phyloP scores from a whole-genome alignment of 2,329 filamentous ascomycete genomes.

The Elsinoe necatrix region DNA sequence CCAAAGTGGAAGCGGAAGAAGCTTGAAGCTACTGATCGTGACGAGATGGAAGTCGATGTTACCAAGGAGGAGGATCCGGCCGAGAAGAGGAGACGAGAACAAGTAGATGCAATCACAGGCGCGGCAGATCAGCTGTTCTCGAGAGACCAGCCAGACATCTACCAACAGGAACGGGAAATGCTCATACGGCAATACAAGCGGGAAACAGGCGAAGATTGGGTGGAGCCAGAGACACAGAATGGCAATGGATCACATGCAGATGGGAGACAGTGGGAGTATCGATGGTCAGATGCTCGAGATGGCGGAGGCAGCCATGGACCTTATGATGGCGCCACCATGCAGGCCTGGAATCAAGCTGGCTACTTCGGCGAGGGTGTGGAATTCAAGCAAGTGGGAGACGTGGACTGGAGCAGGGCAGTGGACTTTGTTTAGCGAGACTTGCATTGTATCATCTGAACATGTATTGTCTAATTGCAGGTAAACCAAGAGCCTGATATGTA shows the following conservation, averaged over 20 bases:
- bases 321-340: conserved; percentile 78
- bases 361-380: conserved; percentile 87
- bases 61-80: conserved; percentile 55
- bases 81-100: conserved; percentile 59
- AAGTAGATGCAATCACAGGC: conserved; percentile 75
- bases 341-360: conserved; percentile 80
- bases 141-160: conserved; percentile 79
- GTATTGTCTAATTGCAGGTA: background rate
- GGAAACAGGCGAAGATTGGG: conserved; percentile 84
- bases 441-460: background rate
- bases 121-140: conserved; percentile 81
- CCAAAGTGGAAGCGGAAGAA: conserved; percentile 56
- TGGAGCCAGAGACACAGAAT: conserved; percentile 30
- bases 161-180: conserved; percentile 77
- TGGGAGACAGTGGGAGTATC: conserved; percentile 69
- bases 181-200: conserved; percentile 73
- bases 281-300: conserved; percentile 84
- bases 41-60: conserved; percentile 63
- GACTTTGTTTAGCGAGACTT: conserved; percentile 23
- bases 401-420: conserved; percentile 36
- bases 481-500: background rate
- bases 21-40: conserved; percentile 39
- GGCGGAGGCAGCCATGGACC: conserved; percentile 73
- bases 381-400: conserved; percentile 36
- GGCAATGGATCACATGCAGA: conserved; percentile 8